Percentiles rank a stretch among this genome's conserved stretches.
phyloP scores from a whole-genome alignment of 1,284 basidiomycete species.

The Mycocalia duriaeana region DNA sequence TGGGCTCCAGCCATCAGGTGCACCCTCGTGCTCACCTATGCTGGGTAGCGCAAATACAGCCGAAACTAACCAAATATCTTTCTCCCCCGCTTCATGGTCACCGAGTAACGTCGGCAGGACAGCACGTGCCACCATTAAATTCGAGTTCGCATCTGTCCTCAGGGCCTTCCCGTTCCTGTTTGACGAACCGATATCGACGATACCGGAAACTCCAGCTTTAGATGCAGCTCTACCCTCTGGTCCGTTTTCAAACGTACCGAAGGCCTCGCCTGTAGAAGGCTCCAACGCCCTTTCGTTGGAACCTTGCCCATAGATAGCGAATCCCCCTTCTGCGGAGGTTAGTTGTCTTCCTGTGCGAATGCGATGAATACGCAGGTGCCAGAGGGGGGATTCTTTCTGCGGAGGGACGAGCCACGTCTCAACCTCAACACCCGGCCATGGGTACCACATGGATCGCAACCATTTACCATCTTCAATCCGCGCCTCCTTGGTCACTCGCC shows the following conservation, averaged over 20 bases:
- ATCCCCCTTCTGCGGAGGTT: slow-evolving; percentile 64
- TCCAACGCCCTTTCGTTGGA: slow-evolving; percentile 57
- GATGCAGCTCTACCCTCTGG: slow-evolving; percentile 51
- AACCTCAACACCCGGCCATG: slow-evolving; percentile 67
- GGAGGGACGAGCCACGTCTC: slow-evolving; percentile 77
- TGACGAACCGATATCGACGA: slow-evolving; percentile 42
- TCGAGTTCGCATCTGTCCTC: slow-evolving; percentile 70
- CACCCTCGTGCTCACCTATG: slow-evolving; percentile 33
- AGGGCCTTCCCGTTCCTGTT: slow-evolving; percentile 38
- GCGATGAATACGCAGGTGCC: slow-evolving; percentile 69
- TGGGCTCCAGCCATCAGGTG: slow-evolving; percentile 40
- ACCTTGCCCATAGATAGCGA: slow-evolving; percentile 68
- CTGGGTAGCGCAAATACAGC: slow-evolving; percentile 64
- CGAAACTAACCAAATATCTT: slow-evolving; percentile 58
- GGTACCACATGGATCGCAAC: slow-evolving; percentile 68
- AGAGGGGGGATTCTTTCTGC: slow-evolving; percentile 46
- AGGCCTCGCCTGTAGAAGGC: slow-evolving; percentile 35
- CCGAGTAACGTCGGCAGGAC: slow-evolving; percentile 62
- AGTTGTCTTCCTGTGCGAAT: slow-evolving; percentile 48
- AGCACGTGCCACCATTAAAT: slow-evolving; percentile 64
- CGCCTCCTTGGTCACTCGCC: slow-evolving; percentile 60
- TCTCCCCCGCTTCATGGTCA: slow-evolving; percentile 35
- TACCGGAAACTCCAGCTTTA: slow-evolving; percentile 57
- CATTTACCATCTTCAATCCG: slow-evolving; percentile 51
- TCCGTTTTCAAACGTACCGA: slow-evolving; percentile 42